Evolutionary conservation across 768 basidiomycete genomes (phyloP).

Genomic region (Podaxis sp.): DNA sequence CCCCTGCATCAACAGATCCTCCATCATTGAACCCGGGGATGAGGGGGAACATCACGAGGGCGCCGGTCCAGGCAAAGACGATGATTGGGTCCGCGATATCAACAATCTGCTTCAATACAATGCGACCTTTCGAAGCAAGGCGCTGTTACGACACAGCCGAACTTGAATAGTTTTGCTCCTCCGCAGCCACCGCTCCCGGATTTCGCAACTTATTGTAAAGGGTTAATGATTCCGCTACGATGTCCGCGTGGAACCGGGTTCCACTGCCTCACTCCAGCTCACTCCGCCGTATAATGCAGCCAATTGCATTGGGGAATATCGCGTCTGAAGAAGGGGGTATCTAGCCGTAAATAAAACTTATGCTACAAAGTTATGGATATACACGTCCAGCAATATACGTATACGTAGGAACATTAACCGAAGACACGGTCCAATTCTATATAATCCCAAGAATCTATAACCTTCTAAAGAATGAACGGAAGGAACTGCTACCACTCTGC

Average conservation of each 20-base stretch:
- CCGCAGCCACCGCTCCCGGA: background rate
- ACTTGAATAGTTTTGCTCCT: slow-evolving; percentile 36
- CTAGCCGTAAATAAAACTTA: background rate
- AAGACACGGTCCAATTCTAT: background rate
- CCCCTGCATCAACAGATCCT: slow-evolving; percentile 89
- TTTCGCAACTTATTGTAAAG: too few species aligned
- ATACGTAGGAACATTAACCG: background rate
- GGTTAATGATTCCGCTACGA: background rate
- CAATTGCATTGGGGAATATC: background rate
- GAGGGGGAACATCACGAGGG: slow-evolving; percentile 55
- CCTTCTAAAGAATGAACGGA: background rate
- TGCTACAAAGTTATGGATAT: background rate
- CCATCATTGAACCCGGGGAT: slow-evolving; percentile 56
- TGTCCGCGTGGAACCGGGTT: background rate
- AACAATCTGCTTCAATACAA: slow-evolving; percentile 95
- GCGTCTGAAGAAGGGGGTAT: background rate
- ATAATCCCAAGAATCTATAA: background rate
- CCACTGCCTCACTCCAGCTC: background rate
- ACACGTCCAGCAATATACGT: background rate
- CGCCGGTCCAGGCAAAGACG: slow-evolving; percentile 77
- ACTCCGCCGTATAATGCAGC: background rate
- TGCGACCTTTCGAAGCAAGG: slow-evolving; percentile 89
- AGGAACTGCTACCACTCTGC: background rate
- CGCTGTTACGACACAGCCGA: slow-evolving; percentile 72
- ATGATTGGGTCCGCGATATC: slow-evolving; percentile 97